Base-by-base conservation (phyloP, 176 grass and related monocot species). In the Carex kokanica region DNA sequence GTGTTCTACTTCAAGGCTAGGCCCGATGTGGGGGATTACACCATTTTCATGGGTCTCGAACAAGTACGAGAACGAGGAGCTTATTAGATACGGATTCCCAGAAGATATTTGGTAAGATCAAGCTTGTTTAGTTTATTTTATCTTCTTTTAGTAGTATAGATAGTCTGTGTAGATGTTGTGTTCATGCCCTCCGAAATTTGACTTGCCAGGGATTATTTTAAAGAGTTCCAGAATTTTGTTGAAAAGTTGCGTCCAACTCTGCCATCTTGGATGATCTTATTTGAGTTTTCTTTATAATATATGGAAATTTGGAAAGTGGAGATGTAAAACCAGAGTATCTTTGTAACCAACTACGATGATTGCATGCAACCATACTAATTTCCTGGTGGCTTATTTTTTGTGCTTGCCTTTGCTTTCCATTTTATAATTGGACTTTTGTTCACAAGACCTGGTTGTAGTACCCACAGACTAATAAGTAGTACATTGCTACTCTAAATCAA, bases 1-100 rank as follows among this genome's bases (percentile, higher is more conserved):
- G 92, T 98, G 78, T 98, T 98, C 89, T 93, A 95, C 92, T 98
- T 98, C 89, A 98, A 95, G 86, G 88, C 63, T 25, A 92, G 92
- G 54, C 95, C 92, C n/a, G 95, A 95, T 70, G 86, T 75, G 52
- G 92, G 95, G 10, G 95, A 98, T 72, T 95, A 88, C 89, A 91
- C 92, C 87, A 93, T 98, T 86, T 98, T 98, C 84, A 98, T 95
- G 95, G 92, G 92, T 18, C 74, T 98, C 7, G 95, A n/a, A 94
- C 90, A 95, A 95, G 82, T 60, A 85, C 64, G 92, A 98, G 87
- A 98, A 98, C 87, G 91, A 98, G 87, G 95, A 98, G 84, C 89
- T 98, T 31, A 98, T 98, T 83, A 93, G 91, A 81, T 95, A 93
- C 64, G 95, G 95, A 14, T 95, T 98, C 82, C 92, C 92, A 0